phyloP scores from a whole-genome alignment of 2,329 filamentous ascomycete genomes.

The Thielaviopsis punctulata region DNA sequence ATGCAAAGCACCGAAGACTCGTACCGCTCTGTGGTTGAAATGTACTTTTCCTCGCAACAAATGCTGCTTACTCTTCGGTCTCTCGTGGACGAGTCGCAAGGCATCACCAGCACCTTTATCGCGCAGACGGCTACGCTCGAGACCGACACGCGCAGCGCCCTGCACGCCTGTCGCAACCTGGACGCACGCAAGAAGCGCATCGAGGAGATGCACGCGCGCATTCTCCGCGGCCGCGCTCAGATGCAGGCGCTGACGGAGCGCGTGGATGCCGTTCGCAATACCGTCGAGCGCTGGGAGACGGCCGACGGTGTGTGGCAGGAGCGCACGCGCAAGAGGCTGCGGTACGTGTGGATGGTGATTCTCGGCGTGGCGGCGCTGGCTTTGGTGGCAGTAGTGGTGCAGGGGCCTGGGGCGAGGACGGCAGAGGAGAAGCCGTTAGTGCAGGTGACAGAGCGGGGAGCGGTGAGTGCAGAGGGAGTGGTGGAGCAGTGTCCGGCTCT shows the following conservation, averaged over 20 bases:
- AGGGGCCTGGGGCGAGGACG: not conserved
- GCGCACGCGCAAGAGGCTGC: constrained; percentile 44
- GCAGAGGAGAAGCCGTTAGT: not conserved
- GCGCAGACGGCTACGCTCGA: constrained; percentile 41
- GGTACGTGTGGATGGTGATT: constrained; percentile 44
- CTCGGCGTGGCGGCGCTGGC: constrained; percentile 30
- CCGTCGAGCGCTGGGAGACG: constrained; percentile 50
- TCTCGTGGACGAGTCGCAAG: constrained; percentile 43
- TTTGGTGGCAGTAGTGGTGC: constrained; percentile 23
- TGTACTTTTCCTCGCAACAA: constrained; percentile 43
- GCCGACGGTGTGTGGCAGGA: constrained; percentile 52
- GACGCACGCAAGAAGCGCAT: constrained; percentile 48
- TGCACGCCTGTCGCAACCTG: constrained; percentile 45
- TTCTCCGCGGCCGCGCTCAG: constrained; percentile 40
- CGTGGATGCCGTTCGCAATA: constrained; percentile 44
- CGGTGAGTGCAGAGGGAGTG: no score
- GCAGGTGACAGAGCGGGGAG: not conserved
- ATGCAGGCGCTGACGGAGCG: constrained; percentile 43
- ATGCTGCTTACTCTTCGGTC: constrained; percentile 49
- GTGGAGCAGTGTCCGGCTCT: not conserved
- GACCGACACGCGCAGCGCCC: constrained; percentile 40
- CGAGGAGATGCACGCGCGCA: constrained; percentile 40
- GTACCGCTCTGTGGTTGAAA: constrained; percentile 57
- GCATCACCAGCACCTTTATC: constrained; percentile 41
- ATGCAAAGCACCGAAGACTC: constrained; percentile 54